These are phyloP conservation scores for Lactarius indigo DNA, from an alignment of 768 basidiomycete species.

Conservation along the genomic window DNA sequence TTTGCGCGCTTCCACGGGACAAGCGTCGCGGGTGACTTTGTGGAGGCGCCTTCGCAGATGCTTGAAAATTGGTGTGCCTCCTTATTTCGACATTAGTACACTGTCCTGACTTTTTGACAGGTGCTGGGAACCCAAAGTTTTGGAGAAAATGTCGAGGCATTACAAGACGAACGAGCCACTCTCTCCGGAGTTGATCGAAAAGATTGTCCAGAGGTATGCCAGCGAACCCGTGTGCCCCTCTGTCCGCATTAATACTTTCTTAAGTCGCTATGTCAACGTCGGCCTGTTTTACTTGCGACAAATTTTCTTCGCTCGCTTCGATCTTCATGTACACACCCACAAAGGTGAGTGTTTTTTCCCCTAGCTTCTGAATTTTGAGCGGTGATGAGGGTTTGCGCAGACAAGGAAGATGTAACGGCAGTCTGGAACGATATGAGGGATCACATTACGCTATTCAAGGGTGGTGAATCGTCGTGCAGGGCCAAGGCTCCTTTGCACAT, in stretches of 20 bases:
- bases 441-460: constrained; percentile 64
- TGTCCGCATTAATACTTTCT: neutral
- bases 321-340: constrained; percentile 70
- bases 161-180: constrained; percentile 71
- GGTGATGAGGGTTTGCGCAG: constrained; percentile 33
- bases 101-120: constrained; percentile 30
- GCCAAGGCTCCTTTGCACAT: constrained; percentile 75
- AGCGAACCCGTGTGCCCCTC: neutral
- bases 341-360: constrained; percentile 41
- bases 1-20: constrained; percentile 83
- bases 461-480: constrained; percentile 54
- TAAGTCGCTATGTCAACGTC: constrained; percentile 64
- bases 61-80: constrained; percentile 73
- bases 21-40: constrained; percentile 75
- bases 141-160: constrained; percentile 77
- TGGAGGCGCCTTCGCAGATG: constrained; percentile 91
- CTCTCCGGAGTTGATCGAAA: constrained; percentile 67
- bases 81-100: neutral
- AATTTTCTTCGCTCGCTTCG: constrained; percentile 79
- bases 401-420: constrained; percentile 65
- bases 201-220: constrained; percentile 70
- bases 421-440: constrained; percentile 77
- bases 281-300: constrained; percentile 82
- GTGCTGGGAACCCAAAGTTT: constrained; percentile 81
- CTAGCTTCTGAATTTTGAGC: neutral